A percentile compares a stretch with the other conserved stretches of the same genome.
phyloP scores from a whole-genome alignment of 2,329 filamentous ascomycete species.

The Neoarthrinium moseri region DNA sequence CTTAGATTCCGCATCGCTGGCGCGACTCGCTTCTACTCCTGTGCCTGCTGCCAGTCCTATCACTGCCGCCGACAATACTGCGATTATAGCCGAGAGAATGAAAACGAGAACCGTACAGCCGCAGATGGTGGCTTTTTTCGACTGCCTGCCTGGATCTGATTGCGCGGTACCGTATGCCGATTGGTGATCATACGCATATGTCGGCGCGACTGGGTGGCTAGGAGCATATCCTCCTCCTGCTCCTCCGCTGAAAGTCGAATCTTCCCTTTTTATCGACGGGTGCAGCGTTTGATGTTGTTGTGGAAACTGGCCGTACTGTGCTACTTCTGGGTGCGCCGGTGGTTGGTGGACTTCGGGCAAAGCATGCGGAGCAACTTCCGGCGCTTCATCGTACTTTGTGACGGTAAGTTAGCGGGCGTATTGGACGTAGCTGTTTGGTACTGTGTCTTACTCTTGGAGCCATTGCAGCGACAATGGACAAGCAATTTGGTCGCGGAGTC shows the following conservation, averaged over 20 bases:
- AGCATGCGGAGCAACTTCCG: constrained; percentile 22
- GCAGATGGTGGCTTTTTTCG: constrained; percentile 22
- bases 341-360: constrained; percentile 30
- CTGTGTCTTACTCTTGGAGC: constrained; percentile 8
- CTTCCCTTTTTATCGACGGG: constrained; percentile 17
- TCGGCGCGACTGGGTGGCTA: constrained; percentile 9
- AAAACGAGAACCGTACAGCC: constrained; percentile 39
- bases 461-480: not conserved
- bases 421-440: not conserved
- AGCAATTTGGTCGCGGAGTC: not conserved
- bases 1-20: constrained; percentile 33
- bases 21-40: constrained; percentile 38
- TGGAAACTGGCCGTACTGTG: constrained; percentile 13
- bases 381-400: constrained; percentile 28
- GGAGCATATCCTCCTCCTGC: constrained; percentile 13
- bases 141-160: constrained; percentile 11
- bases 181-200: constrained; percentile 18
- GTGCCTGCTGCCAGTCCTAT: constrained; percentile 44
- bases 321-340: constrained; percentile 21
- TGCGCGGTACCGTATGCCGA: constrained; percentile 12
- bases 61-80: constrained; percentile 36
- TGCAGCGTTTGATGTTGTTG: constrained; percentile 7
- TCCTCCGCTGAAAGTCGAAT: constrained; percentile 10
- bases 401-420: not conserved
- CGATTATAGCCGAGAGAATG: constrained; percentile 38